Percentiles rank a stretch among this genome's conserved stretches.
phyloP scores from a whole-genome alignment of 139 green algal species.

The Ettlia oleoabundans region DNA sequence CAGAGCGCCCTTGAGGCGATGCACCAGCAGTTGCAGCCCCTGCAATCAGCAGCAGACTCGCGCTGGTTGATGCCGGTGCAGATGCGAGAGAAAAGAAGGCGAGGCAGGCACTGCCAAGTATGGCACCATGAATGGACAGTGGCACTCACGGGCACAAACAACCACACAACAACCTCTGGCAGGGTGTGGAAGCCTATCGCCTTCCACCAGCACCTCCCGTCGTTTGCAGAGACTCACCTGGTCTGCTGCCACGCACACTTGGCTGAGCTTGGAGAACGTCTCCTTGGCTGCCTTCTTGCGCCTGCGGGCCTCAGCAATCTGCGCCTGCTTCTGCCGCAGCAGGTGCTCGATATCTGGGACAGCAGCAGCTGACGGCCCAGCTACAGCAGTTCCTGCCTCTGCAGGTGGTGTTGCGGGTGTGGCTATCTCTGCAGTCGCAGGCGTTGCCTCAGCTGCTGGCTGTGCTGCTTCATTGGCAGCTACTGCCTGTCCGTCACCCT shows the following conservation, averaged over 20 bases:
- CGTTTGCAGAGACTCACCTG: slow-evolving; percentile 31
- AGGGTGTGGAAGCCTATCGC: no score
- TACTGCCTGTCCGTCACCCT: background rate
- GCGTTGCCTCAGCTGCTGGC: background rate
- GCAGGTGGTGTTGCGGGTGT: background rate
- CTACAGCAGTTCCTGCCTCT: background rate
- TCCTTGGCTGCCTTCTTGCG: slow-evolving; percentile 36
- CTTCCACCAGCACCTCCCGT: no score
- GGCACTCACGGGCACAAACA: no score
- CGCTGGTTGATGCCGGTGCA: background rate
- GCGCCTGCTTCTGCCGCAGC: slow-evolving; percentile 3
- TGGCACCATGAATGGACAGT: no score
- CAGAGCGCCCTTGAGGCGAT: slow-evolving; percentile 28
- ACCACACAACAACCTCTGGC: no score
- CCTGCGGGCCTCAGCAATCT: slow-evolving; percentile 45
- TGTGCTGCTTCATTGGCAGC: background rate
- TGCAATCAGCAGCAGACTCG: background rate
- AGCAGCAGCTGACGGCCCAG: background rate
- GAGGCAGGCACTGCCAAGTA: no score
- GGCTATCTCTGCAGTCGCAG: background rate
- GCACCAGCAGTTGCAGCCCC: slow-evolving; percentile 37
- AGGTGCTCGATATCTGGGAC: background rate
- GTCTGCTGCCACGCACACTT: slow-evolving; percentile 72
- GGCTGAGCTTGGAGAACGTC: slow-evolving; percentile 72
- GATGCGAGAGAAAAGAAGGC: background rate